Evolutionary conservation across 2,329 filamentous ascomycete genomes (phyloP).

Genomic region (Talaromyces sp.): DNA sequence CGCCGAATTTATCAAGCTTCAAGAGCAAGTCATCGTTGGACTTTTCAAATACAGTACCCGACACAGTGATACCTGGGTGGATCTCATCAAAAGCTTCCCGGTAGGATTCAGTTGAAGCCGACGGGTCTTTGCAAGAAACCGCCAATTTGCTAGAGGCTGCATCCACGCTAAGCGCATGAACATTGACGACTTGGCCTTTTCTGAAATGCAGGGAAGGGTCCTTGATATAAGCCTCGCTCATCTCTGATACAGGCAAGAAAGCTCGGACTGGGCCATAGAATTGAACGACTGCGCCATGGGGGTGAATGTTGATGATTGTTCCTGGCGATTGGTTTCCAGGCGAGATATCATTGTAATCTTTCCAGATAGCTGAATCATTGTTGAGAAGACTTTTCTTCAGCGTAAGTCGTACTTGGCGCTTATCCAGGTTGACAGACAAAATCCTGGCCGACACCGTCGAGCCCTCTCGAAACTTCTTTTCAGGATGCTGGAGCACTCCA

Average conservation of each 20-base stretch:
- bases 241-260: slow-evolving; percentile 89
- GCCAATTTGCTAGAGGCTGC: slow-evolving; percentile 65
- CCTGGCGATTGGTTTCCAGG: slow-evolving; percentile 76
- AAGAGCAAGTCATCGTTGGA: slow-evolving; percentile 70
- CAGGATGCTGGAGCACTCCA: slow-evolving; percentile 79
- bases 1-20: slow-evolving; percentile 65
- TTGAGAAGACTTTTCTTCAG: slow-evolving; percentile 94
- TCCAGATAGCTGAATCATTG: slow-evolving; percentile 74
- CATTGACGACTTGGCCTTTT: slow-evolving; percentile 82
- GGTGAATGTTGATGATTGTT: slow-evolving; percentile 76
- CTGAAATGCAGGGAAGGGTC: slow-evolving; percentile 87
- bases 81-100: slow-evolving; percentile 67
- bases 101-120: slow-evolving; percentile 72
- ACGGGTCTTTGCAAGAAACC: slow-evolving; percentile 89
- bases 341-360: slow-evolving; percentile 67
- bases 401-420: slow-evolving; percentile 77
- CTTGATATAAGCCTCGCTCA: slow-evolving; percentile 94
- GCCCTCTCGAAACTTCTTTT: slow-evolving; percentile 91
- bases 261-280: slow-evolving; percentile 82
- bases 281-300: slow-evolving; percentile 78
- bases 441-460: slow-evolving; percentile 80
- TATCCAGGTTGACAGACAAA: slow-evolving; percentile 69
- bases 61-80: slow-evolving; percentile 67
- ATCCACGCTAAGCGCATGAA: slow-evolving; percentile 80
- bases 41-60: slow-evolving; percentile 76